phyloP scores from a whole-genome alignment of 1,284 basidiomycete species.

The Rhodotorula sp. region DNA sequence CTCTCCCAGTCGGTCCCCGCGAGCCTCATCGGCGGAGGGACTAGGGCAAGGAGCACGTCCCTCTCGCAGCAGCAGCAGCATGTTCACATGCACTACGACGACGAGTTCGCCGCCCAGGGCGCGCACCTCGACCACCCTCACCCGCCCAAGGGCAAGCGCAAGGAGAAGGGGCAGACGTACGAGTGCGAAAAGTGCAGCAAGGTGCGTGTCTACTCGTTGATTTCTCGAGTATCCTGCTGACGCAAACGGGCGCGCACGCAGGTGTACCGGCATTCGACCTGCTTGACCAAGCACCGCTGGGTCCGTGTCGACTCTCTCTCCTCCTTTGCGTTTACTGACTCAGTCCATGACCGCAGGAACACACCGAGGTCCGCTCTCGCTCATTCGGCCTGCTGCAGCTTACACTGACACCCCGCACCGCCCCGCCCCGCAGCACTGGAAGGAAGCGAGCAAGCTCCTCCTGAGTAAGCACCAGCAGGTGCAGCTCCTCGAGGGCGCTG shows the following conservation, averaged over 20 bases:
- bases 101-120: neutral
- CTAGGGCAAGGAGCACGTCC: slow-evolving; percentile 4
- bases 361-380: slow-evolving; percentile 18
- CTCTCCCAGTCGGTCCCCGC: slow-evolving; percentile 7
- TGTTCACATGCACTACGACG: neutral
- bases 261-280: slow-evolving; percentile 36
- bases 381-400: neutral
- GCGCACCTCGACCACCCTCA: neutral
- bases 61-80: neutral
- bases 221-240: neutral
- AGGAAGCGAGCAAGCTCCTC: slow-evolving; percentile 88
- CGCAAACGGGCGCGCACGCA: neutral
- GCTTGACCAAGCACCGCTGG: slow-evolving; percentile 42
- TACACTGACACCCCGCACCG: neutral
- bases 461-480: slow-evolving; percentile 98
- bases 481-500: slow-evolving; percentile 93
- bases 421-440: slow-evolving; percentile 69
- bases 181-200: slow-evolving; percentile 39
- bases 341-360: slow-evolving; percentile 5
- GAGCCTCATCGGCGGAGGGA: neutral
- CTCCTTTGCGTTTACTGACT: neutral
- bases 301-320: slow-evolving; percentile 13
- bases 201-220: slow-evolving; percentile 2
- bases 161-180: slow-evolving; percentile 23
- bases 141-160: neutral